phyloP scores from a whole-genome alignment of 2,329 filamentous ascomycete genomes.

The Penicillium hesseltinei region DNA sequence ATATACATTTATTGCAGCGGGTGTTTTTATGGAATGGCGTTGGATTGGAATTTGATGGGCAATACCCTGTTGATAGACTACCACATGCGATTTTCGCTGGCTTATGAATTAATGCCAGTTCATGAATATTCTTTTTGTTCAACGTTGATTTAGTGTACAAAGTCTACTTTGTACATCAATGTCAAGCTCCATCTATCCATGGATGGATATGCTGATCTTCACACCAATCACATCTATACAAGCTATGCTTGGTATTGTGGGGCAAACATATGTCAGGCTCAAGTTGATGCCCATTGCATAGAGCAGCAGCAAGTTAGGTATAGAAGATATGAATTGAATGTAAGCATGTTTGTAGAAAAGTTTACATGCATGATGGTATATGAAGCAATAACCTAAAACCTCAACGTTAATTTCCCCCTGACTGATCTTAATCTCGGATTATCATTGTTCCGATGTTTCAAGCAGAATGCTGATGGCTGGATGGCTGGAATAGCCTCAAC shows the following conservation, averaged over 20 bases:
- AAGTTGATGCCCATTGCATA: not conserved
- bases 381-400: conserved; percentile 16
- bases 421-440: conserved; percentile 29
- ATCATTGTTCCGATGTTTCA: conserved; percentile 29
- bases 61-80: conserved; percentile 25
- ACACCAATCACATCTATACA: conserved; percentile 1
- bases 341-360: not conserved
- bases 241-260: not conserved
- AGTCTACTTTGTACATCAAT: not conserved
- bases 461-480: conserved; percentile 16
- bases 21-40: conserved; percentile 21
- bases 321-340: not conserved
- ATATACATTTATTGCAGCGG: conserved; percentile 8
- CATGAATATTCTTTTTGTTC: not conserved
- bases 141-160: not conserved
- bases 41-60: conserved; percentile 10
- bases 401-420: conserved; percentile 11
- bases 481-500: conserved; percentile 15
- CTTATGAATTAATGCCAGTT: conserved; percentile 9
- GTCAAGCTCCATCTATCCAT: not conserved
- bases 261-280: not conserved
- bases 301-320: not conserved
- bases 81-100: conserved; percentile 4
- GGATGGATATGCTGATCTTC: conserved; percentile 1
- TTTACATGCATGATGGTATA: conserved; percentile 1